Evolutionary conservation across 331 rosid genomes (phyloP).

Genomic region (Arachis monticola): DNA sequence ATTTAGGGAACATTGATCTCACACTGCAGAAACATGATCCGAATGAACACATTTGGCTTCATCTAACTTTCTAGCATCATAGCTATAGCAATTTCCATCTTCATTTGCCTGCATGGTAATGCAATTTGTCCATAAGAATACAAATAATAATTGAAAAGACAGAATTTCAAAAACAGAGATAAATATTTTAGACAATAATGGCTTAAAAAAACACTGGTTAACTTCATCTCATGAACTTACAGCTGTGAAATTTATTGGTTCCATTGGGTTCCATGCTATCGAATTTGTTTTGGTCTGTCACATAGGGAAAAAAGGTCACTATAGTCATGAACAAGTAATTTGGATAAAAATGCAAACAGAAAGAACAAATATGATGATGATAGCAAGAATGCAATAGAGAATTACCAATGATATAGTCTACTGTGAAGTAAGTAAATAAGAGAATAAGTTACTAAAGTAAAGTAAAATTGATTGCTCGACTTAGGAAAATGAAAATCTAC

Average conservation of each 20-base stretch:
- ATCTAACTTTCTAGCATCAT: slow-evolving; percentile 72
- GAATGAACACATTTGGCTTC: slow-evolving; percentile 89
- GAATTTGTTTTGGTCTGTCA: slow-evolving; percentile 89
- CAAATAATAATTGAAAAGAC: slow-evolving; percentile 8
- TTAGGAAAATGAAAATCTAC: slow-evolving; percentile 18
- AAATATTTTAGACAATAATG: slow-evolving; percentile 1
- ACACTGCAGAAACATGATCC: slow-evolving; percentile 99
- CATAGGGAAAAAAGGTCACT: slow-evolving; percentile 44
- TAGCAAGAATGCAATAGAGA: slow-evolving; percentile 2
- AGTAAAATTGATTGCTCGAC: slow-evolving; percentile 13
- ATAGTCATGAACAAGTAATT: slow-evolving; percentile 27
- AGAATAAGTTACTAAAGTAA: slow-evolving; percentile 11
- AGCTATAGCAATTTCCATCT: slow-evolving; percentile 85
- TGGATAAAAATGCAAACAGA: slow-evolving; percentile 1
- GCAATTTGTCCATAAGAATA: slow-evolving; percentile 31
- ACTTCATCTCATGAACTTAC: slow-evolving; percentile 59
- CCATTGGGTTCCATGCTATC: slow-evolving; percentile 96
- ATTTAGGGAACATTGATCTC: slow-evolving; percentile 41
- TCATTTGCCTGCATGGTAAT: slow-evolving; percentile 80
- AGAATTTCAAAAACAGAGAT: slow-evolving; percentile 17
- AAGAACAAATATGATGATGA: background rate
- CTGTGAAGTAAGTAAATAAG: background rate
- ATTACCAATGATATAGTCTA: background rate
- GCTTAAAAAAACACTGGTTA: slow-evolving; percentile 6
- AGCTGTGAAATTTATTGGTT: slow-evolving; percentile 91